Base-by-base conservation (phyloP, 495 filamentous ascomycete genomes). In the Penicillium simplicissimum region DNA sequence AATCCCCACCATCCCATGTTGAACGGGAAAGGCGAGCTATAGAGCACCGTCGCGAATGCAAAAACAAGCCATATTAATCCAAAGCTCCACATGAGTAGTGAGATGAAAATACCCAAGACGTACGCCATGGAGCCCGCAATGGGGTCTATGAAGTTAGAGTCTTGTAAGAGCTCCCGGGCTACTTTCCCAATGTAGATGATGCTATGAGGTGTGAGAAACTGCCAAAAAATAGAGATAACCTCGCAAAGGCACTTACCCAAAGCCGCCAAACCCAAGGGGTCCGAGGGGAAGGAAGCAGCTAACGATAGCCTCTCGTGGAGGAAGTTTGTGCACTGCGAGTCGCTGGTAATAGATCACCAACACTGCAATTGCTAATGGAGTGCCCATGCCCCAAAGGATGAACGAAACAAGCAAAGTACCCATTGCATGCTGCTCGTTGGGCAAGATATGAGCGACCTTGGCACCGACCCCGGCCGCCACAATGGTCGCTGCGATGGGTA, bases 1-100 rank as follows among this genome's bases (percentile, higher is more conserved):
- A 87, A 85, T 14, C 81, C 82, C 84, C 84, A 87, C 84, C 84
- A 86, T 3, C 84, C 83, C 79, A 86, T 85, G 62, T 85, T 85
- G 66, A 86, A 87, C 0, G 83, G 84, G 57, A 86, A 85, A 0
- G 69, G 76, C 8, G 63, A 69, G 25, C 62, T 67, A 45, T 70
- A 63, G 15, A 69, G 59, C 38, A 82, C 75, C 0, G 72, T 76
- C 1, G 71, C 74, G 0, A 82, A 43, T 0, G 81, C 81, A 59
- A 83, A 79, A 19, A 81, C 72, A 21, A 83, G 69, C 80, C 81
- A 84, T 15, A 79, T 73, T 10, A 83, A 55, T 0, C 77, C 79
- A 52, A 82, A 82, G n/a, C 73, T 73, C 79, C 80, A 84, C 68
- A 84, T 68, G 14, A 81, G 62, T 10, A 83, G 67, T 0, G 71